phyloP scores from a whole-genome alignment of 352 stramenopile species.

The Phytophthora melonis region DNA sequence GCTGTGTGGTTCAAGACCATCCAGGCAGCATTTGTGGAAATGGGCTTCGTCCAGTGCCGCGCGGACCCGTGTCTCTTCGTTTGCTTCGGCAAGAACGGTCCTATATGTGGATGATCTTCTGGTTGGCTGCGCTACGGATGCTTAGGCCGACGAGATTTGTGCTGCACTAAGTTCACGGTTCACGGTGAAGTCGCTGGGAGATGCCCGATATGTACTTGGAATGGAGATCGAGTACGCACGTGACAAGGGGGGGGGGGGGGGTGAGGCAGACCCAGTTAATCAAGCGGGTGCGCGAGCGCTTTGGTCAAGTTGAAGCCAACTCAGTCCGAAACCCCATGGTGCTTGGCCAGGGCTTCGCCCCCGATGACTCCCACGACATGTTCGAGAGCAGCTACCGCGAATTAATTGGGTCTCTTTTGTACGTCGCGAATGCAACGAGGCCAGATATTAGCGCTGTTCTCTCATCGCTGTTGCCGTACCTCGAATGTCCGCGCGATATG shows the following conservation, averaged over 20 bases:
- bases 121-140: slow-evolving; percentile 13
- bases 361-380: neutral
- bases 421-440: slow-evolving; percentile 31
- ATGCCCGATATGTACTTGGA: slow-evolving; percentile 22
- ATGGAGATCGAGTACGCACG: slow-evolving; percentile 22
- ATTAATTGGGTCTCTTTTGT: slow-evolving; percentile 24
- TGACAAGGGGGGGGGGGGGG: slow-evolving; percentile 8
- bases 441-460: slow-evolving; percentile 25
- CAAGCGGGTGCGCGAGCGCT: slow-evolving; percentile 4
- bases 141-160: slow-evolving; percentile 2
- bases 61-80: slow-evolving; percentile 4
- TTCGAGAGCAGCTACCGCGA: slow-evolving; percentile 12
- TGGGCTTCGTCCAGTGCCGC: slow-evolving; percentile 6
- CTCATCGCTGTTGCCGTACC: slow-evolving; percentile 8
- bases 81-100: neutral
- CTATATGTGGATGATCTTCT: slow-evolving; percentile 31
- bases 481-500: slow-evolving; percentile 22
- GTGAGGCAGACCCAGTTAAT: slow-evolving; percentile 20
- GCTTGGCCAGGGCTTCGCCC: slow-evolving; percentile 5
- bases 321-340: slow-evolving; percentile 6
- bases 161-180: neutral
- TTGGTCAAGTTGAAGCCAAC: slow-evolving; percentile 3
- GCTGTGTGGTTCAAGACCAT: slow-evolving; percentile 44
- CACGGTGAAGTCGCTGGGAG: slow-evolving; percentile 27
- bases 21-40: neutral